Evolutionary conservation across 2,329 filamentous ascomycete species (phyloP).

Genomic region (Teratosphaeria zuluensis): DNA sequence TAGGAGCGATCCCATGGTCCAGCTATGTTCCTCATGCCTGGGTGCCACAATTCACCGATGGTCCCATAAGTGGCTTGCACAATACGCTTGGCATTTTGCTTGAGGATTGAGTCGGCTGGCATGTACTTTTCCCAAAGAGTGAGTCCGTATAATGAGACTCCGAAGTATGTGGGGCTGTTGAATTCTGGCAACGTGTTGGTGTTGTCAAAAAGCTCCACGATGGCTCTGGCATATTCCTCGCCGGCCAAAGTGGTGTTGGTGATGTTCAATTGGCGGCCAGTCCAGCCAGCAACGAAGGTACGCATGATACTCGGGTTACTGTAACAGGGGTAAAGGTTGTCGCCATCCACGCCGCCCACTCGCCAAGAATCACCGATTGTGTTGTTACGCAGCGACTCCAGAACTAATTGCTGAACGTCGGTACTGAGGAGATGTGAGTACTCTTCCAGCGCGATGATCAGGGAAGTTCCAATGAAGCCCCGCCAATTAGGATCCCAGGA

Average conservation of each 20-base stretch:
- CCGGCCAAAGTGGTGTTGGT: constrained; percentile 50
- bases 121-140: constrained; percentile 53
- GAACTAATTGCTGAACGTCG: constrained; percentile 35
- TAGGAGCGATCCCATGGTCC: constrained; percentile 57
- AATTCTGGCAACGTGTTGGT: constrained; percentile 53
- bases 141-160: constrained; percentile 50
- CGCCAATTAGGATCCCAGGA: constrained; percentile 58
- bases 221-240: constrained; percentile 46
- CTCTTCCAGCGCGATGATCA: constrained; percentile 51
- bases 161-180: constrained; percentile 54
- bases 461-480: constrained; percentile 51
- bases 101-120: constrained; percentile 44
- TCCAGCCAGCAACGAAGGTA: constrained; percentile 52
- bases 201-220: constrained; percentile 48
- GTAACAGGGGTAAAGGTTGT: constrained; percentile 55
- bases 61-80: constrained; percentile 45
- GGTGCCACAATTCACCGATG: constrained; percentile 46
- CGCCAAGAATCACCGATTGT: constrained; percentile 51
- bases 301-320: constrained; percentile 54
- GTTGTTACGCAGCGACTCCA: constrained; percentile 45
- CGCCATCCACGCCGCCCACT: constrained; percentile 50
- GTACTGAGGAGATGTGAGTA: constrained; percentile 40
- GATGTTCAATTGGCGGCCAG: constrained; percentile 44
- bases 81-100: constrained; percentile 42
- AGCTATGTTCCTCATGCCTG: constrained; percentile 50